Evolutionary conservation across 2,329 filamentous ascomycete genomes (phyloP).

Genomic region (Colletotrichum caudatum): DNA sequence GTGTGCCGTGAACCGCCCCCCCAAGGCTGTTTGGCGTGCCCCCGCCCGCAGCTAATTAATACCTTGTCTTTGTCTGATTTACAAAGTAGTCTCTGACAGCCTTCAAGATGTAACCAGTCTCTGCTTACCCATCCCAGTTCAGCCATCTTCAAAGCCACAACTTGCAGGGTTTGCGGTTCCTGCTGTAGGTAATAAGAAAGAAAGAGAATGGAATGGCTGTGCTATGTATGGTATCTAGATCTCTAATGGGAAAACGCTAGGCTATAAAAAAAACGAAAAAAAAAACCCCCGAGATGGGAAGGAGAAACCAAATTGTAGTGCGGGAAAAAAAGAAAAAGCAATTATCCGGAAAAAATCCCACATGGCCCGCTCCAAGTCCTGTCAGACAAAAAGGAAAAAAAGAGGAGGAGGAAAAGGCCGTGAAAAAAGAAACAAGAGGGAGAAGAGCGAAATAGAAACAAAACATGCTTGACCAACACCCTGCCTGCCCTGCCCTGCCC

Average conservation of each 20-base stretch:
- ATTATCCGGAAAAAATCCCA: background rate
- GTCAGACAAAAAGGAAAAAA: background rate
- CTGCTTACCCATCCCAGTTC: background rate
- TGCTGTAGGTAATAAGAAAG: no score
- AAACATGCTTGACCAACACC: background rate
- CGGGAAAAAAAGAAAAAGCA: background rate
- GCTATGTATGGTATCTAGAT: conserved; percentile 38
- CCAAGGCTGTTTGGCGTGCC: background rate
- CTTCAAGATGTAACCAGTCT: background rate
- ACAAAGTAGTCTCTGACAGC: background rate
- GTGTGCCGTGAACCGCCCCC: background rate
- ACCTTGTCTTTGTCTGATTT: background rate
- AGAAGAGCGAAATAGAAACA: background rate
- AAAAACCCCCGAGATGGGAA: background rate
- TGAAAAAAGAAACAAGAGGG: background rate
- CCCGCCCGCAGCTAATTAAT: no score
- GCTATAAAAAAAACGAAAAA: background rate
- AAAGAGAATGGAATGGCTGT: background rate
- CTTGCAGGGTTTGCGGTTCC: no score
- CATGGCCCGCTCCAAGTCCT: background rate
- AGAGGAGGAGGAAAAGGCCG: background rate
- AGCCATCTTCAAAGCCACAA: no score
- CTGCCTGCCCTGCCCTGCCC: background rate
- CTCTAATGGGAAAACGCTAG: background rate
- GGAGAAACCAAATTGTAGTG: background rate